phyloP scores from a whole-genome alignment of 768 basidiomycete species.

The Psilocybe cubensis region DNA sequence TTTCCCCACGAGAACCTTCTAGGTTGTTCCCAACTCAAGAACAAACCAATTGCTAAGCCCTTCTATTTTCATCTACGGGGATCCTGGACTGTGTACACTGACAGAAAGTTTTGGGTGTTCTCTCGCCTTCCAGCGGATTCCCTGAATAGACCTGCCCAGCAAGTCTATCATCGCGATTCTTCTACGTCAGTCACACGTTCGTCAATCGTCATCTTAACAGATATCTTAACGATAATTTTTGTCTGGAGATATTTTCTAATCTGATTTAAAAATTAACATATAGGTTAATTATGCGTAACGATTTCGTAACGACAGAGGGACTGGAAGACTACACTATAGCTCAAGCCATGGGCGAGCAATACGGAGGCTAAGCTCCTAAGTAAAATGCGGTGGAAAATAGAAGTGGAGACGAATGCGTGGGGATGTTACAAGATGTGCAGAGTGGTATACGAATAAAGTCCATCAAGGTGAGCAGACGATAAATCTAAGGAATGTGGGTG shows the following conservation, averaged over 20 bases:
- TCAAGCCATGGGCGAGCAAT: constrained; percentile 9
- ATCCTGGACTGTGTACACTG: constrained; percentile 1
- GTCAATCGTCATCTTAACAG: background rate
- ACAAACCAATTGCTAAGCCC: background rate
- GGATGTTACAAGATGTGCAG: constrained; percentile 6
- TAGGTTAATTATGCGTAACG: background rate
- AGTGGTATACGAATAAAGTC: constrained; percentile 11
- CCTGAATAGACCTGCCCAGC: background rate
- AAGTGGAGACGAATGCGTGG: constrained; percentile 1
- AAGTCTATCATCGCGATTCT: background rate
- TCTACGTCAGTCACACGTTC: background rate
- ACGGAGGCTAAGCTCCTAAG: constrained; percentile 11
- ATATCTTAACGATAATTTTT: background rate
- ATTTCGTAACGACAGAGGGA: background rate
- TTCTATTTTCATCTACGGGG: constrained; percentile 4
- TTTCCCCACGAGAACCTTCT: constrained; percentile 4
- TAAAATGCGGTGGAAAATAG: constrained; percentile 4
- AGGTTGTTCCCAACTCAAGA: background rate
- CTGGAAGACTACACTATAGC: constrained; percentile 16
- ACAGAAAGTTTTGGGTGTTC: constrained; percentile 1
- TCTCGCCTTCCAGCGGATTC: constrained; percentile 1
- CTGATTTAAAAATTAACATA: background rate
- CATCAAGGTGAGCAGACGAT: constrained; percentile 17
- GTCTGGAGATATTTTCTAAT: background rate
- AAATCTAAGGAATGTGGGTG: background rate